These are phyloP conservation scores for Baorangia bicolor DNA, from an alignment of 768 basidiomycete species.

Conservation along the genomic window DNA sequence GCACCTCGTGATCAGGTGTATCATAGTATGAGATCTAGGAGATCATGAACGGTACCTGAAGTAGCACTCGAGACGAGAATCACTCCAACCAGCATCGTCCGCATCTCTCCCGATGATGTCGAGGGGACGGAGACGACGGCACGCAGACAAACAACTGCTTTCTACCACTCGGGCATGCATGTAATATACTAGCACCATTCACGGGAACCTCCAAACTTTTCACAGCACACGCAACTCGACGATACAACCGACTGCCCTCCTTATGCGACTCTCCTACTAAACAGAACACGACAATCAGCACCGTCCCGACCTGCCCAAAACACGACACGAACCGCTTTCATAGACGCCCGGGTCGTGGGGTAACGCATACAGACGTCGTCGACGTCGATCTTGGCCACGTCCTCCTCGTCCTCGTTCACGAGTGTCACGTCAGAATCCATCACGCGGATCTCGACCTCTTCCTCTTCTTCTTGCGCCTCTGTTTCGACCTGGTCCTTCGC, in stretches of 20 bases:
- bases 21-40: not conserved
- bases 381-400: conserved; percentile 11
- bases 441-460: not conserved
- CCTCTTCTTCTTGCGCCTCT: not conserved
- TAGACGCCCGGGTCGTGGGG: conserved; percentile 10
- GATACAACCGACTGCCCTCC: conserved; percentile 8
- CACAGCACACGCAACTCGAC: conserved; percentile 13
- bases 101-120: not conserved
- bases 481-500: not conserved
- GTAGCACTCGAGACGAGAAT: not conserved
- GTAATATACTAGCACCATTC: not conserved
- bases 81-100: not conserved
- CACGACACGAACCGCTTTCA: conserved; percentile 26
- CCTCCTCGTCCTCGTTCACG: conserved; percentile 24
- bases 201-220: not conserved
- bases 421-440: conserved; percentile 31
- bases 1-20: not conserved
- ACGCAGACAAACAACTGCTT: not conserved
- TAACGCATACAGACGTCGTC: conserved; percentile 22
- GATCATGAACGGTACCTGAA: too few species aligned
- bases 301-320: not conserved
- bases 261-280: conserved; percentile 16
- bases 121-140: not conserved
- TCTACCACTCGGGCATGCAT: not conserved
- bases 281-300: not conserved